These are phyloP conservation scores for Salix caprea DNA, from an alignment of 345 rosid species.

Conservation along the genomic window DNA sequence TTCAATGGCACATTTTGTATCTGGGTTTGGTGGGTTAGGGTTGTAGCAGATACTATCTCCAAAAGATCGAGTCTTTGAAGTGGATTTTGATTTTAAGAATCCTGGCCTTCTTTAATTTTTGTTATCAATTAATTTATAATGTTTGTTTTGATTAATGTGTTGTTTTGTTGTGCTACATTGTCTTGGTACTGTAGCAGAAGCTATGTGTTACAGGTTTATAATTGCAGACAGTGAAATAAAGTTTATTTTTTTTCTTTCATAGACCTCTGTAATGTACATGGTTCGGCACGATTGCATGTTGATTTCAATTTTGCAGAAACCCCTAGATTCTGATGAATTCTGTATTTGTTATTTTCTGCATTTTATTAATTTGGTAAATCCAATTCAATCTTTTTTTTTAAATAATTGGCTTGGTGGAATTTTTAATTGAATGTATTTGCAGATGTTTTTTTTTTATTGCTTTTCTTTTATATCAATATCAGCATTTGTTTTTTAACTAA, in stretches of 20 bases:
- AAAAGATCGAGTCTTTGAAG: not conserved
- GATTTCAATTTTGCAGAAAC: not conserved
- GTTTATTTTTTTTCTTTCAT: not conserved
- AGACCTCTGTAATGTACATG: not conserved
- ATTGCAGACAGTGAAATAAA: not conserved
- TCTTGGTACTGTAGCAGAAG: not conserved
- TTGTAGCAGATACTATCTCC: conserved; percentile 12
- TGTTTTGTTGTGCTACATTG: not conserved
- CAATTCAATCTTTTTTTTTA: not conserved
- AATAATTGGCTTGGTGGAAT: not conserved
- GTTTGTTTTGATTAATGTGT: not conserved
- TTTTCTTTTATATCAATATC: not conserved
- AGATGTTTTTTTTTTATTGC: not conserved
- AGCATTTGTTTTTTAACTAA: not conserved
- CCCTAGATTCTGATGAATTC: not conserved
- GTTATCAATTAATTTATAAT: not conserved
- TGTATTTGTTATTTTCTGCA: not conserved
- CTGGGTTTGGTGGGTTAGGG: conserved; percentile 20
- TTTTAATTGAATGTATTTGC: not conserved
- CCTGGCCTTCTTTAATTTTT: not conserved
- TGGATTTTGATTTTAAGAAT: conserved; percentile 14
- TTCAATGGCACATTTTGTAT: not conserved
- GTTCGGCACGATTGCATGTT: not conserved
- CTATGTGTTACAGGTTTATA: not conserved
- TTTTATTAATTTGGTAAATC: not conserved